Conservation (phyloP, 768 basidiomycete species). For the Lentinula guzmanii region DNA sequence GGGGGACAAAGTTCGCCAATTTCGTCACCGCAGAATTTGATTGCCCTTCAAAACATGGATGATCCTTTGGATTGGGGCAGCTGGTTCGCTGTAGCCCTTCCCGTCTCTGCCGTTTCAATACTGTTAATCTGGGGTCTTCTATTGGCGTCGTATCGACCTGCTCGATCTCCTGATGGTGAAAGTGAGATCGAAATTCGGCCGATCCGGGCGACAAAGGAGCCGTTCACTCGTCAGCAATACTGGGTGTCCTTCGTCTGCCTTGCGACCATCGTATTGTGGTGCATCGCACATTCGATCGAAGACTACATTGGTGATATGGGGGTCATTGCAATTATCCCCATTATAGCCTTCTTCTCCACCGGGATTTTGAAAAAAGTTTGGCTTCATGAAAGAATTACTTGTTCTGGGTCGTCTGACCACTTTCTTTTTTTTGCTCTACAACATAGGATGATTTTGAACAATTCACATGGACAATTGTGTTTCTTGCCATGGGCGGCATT, state of each 20-base stretch:
- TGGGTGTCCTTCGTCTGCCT: slow-evolving; percentile 85
- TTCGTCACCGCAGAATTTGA: slow-evolving; percentile 96
- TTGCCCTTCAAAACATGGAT: slow-evolving; percentile 85
- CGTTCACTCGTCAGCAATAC: slow-evolving; percentile 80
- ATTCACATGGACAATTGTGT: slow-evolving; percentile 92
- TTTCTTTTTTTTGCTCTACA: background rate
- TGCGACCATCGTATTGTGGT: slow-evolving; percentile 86
- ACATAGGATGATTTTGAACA: slow-evolving; percentile 89
- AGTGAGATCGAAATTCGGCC: slow-evolving; percentile 79
- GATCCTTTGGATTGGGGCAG: slow-evolving; percentile 79
- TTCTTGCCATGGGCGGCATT: slow-evolving; percentile 97
- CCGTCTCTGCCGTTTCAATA: slow-evolving; percentile 83
- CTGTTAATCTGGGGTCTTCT: slow-evolving; percentile 90
- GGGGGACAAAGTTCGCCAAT: slow-evolving; percentile 97
- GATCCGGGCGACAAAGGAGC: slow-evolving; percentile 78
- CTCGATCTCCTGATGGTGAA: slow-evolving; percentile 64
- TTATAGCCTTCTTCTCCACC: slow-evolving; percentile 91
- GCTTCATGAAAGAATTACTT: background rate
- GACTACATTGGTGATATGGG: slow-evolving; percentile 91
- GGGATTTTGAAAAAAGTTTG: slow-evolving; percentile 84
- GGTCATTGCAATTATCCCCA: slow-evolving; percentile 88
- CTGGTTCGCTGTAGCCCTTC: slow-evolving; percentile 94
- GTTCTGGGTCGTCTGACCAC: background rate
- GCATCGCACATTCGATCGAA: slow-evolving; percentile 76
- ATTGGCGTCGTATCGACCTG: slow-evolving; percentile 73